Conservation (phyloP, 768 basidiomycete genomes). For the Tylopilus plumbeoviolaceoides region DNA sequence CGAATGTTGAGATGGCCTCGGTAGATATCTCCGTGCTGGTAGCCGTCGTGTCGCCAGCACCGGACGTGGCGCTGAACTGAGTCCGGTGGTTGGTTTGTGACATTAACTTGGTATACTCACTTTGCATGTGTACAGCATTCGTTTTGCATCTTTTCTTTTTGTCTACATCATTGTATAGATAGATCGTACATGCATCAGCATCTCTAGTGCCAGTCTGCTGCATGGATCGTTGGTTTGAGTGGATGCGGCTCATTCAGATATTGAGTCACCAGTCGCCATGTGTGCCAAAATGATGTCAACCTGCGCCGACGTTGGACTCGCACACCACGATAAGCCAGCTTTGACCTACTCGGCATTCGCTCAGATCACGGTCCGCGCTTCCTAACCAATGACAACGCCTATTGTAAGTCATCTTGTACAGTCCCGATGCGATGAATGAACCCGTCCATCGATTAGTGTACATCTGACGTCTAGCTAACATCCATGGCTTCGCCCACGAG, state of each 20-base stretch:
- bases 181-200: slow-evolving; percentile 18
- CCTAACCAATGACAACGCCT: too few species aligned
- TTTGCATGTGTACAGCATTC: slow-evolving; percentile 24
- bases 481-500: slow-evolving; percentile 75
- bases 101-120: slow-evolving; percentile 6
- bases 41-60: slow-evolving; percentile 55
- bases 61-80: slow-evolving; percentile 20
- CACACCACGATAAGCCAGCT: too few species aligned
- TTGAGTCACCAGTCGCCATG: too few species aligned
- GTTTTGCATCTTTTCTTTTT: slow-evolving; percentile 13
- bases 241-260: too few species aligned
- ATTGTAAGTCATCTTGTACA: too few species aligned
- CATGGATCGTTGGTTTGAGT: too few species aligned
- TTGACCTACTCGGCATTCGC: too few species aligned
- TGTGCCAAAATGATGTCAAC: too few species aligned
- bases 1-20: slow-evolving; percentile 1
- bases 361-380: too few species aligned
- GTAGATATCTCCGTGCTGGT: slow-evolving; percentile 66
- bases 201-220: slow-evolving; percentile 3
- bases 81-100: slow-evolving; percentile 2
- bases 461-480: slow-evolving; percentile 47
- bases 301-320: too few species aligned
- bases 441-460: slow-evolving; percentile 4
- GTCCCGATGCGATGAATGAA: too few species aligned
- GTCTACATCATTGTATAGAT: slow-evolving; percentile 21